Percentiles rank a stretch among this genome's conserved stretches.
These are phyloP conservation scores for Babesia bigemina DNA, from an alignment of 169 alveolate species.

Conservation along the genomic window DNA sequence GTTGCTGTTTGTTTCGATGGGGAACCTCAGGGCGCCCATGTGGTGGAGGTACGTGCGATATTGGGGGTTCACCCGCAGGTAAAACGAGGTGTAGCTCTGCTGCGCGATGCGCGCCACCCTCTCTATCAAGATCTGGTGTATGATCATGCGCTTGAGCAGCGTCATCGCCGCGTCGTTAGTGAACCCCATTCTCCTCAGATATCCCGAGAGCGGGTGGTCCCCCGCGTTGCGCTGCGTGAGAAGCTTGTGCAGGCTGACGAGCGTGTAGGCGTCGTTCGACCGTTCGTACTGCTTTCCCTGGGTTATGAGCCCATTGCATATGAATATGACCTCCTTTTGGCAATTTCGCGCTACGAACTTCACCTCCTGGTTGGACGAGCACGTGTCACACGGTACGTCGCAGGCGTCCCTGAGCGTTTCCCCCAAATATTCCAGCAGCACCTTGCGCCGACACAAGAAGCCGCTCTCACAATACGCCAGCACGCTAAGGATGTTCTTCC, in stretches of 20 bases:
- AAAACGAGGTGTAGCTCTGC: constrained; percentile 27
- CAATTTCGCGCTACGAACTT: constrained; percentile 30
- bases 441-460: constrained; percentile 80
- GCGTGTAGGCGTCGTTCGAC: constrained; percentile 15
- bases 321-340: constrained; percentile 29
- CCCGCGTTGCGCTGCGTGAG: constrained; percentile 15
- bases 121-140: constrained; percentile 53
- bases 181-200: constrained; percentile 41
- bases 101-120: constrained; percentile 29
- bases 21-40: constrained; percentile 34
- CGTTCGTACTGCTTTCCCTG: neutral
- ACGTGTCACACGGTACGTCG: constrained; percentile 71
- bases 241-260: constrained; percentile 49
- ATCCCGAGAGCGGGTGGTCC: constrained; percentile 31
- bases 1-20: neutral
- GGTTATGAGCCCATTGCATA: constrained; percentile 23
- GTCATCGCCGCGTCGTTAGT: constrained; percentile 48
- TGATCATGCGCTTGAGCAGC: constrained; percentile 59
- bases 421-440: constrained; percentile 82
- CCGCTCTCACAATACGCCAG: constrained; percentile 85
- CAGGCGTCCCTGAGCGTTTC: constrained; percentile 79
- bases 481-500: constrained; percentile 61
- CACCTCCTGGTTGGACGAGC: constrained; percentile 23
- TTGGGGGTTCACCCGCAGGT: constrained; percentile 47
- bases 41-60: constrained; percentile 19